Base-by-base conservation (phyloP, 176 grass and related monocot genomes). In the Triticum dicoccoides region DNA sequence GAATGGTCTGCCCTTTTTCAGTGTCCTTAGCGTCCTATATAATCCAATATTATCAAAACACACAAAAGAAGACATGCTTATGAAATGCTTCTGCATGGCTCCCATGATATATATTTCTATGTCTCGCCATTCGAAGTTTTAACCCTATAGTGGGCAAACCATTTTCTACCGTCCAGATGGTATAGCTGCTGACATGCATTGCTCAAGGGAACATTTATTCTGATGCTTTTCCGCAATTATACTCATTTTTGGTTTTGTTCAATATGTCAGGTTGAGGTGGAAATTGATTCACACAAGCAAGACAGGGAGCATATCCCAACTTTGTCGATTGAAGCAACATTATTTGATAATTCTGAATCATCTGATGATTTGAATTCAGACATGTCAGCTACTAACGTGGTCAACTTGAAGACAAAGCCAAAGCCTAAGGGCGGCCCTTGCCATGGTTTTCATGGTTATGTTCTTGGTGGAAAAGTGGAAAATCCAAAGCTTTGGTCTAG, bases 401-500 rank as follows among this genome's bases (percentile, higher is more conserved):
- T 89, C 78, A 86, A 94, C 85, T 88, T 98, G 88, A 91, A 94
- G 81, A 77, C 83, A 33, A 94, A 92, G 81, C 69, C 85, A 38
- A 68, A 76, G 75, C 73, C 78, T 35, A 83, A 29, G 83, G 76
- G 70, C 56, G 49, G 78, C 38, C 87, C 64, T 82, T 88, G 78
- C 66, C 70, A 54, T 80, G 96, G 93, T 37, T 95, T 92, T 85
- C 93, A 87, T 91, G 90, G 94, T 73, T 90, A 89, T 89, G 78
- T 87, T 74, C 87, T 98, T 68, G 91, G 84, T 87, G 96, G 93
- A 2, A 98, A 86, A 89, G 69, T 98, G 79, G 93, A 98, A 81
- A 92, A 84, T 44, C 96, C 96, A 84, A 98, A 94, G 73, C 96
- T 98, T 86, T 98, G 96, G 96, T 98, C 93, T 61, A 88, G 93